A percentile compares a stretch with the other conserved stretches of the same genome.
Conservation (phyloP, 2,329 filamentous ascomycete genomes). For the Macroventuria anomochaeta region DNA sequence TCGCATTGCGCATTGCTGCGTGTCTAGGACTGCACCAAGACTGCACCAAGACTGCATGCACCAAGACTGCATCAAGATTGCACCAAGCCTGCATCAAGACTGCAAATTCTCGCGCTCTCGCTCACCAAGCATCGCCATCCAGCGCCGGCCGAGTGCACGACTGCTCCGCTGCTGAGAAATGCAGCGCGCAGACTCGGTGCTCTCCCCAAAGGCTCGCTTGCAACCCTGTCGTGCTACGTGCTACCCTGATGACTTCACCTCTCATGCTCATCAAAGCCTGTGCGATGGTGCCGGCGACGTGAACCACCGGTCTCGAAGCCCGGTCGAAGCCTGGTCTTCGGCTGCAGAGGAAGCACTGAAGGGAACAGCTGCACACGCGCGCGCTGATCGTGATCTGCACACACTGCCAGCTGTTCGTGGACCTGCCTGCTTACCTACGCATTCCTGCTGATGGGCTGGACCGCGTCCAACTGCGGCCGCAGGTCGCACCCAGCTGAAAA, state of each 20-base stretch:
- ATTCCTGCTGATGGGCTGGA: neutral
- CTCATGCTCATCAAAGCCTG: conserved; percentile 2
- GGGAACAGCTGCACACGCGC: conserved; percentile 2
- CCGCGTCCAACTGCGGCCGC: neutral
- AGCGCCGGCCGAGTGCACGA: conserved; percentile 11
- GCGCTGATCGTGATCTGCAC: conserved; percentile 9
- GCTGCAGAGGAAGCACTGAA: neutral
- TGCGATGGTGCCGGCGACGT: neutral
- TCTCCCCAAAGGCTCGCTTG: conserved; percentile 9
- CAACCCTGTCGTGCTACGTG: conserved; percentile 13
- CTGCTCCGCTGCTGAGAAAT: conserved; percentile 15
- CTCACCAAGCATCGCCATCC: conserved; percentile 2
- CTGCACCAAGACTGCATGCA: neutral
- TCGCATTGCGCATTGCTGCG: neutral
- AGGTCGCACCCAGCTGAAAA: conserved; percentile 10
- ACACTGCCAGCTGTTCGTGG: neutral
- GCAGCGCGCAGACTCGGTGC: conserved; percentile 1
- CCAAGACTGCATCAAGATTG: too few relatives aligned
- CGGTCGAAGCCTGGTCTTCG: neutral
- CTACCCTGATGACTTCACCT: conserved; percentile 7
- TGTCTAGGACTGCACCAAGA: neutral
- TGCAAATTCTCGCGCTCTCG: neutral
- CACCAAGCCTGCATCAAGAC: too few relatives aligned
- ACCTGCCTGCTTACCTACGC: conserved; percentile 2
- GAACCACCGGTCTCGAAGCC: neutral